These are phyloP conservation scores for Auricularia cornea DNA, from an alignment of 768 basidiomycete genomes.

Conservation along the genomic window DNA sequence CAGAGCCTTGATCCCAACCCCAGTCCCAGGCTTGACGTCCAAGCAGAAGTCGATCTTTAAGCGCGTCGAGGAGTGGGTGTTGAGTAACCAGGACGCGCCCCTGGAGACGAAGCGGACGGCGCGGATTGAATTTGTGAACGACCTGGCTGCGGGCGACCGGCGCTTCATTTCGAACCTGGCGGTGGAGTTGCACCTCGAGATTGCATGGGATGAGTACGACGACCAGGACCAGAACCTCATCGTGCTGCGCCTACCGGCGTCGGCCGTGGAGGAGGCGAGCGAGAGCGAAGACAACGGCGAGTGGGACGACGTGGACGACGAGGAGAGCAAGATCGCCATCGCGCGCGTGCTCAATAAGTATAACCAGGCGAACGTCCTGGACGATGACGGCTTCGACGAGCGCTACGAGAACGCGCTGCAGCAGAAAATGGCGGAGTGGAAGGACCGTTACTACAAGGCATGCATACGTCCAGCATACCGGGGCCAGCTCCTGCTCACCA, in stretches of 20 bases:
- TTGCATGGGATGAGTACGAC: conserved; percentile 94
- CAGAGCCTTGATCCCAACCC: no score
- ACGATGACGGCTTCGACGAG: conserved; percentile 72
- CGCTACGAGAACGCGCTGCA: conserved; percentile 62
- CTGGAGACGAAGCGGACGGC: conserved; percentile 27
- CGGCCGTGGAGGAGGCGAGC: conserved; percentile 11
- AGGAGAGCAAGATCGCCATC: conserved; percentile 64
- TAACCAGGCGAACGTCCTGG: conserved; percentile 68
- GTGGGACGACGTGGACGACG: conserved; percentile 52
- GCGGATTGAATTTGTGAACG: conserved; percentile 62
- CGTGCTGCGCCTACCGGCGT: conserved; percentile 53
- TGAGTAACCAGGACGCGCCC: conserved; percentile 31
- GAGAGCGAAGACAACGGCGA: conserved; percentile 21
- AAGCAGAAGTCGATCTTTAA: conserved; percentile 74
- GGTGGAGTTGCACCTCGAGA: conserved; percentile 62
- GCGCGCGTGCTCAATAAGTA: conserved; percentile 84
- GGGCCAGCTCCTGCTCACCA: no score
- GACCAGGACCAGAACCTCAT: conserved; percentile 73
- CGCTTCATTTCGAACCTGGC: conserved; percentile 71
- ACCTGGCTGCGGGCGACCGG: conserved; percentile 71
- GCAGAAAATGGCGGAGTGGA: conserved; percentile 91
- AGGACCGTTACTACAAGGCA: conserved; percentile 82
- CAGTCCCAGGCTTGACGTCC: conserved; percentile 52
- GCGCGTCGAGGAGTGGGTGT: conserved; percentile 67
- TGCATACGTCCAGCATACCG: no score